Evolutionary conservation across 768 basidiomycete species (phyloP), one percentile per base, ranked within the genome.

Genomic region (Leccinum boreale): DNA sequence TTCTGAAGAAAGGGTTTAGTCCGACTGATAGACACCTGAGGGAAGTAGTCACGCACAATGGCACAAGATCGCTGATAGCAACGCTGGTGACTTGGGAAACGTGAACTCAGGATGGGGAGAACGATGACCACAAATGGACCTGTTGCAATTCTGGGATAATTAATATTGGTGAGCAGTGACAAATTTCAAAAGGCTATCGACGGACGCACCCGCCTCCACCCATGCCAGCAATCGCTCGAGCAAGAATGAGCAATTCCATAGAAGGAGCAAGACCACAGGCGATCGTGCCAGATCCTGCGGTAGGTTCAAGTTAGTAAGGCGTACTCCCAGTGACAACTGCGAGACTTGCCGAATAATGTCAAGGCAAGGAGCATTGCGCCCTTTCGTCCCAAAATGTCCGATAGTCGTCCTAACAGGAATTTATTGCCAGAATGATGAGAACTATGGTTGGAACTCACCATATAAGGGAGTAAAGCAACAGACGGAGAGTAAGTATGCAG

Each of bases 231-330:
- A 44, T 44, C 9, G 42, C 42, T 21, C 42, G 42, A 9, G 17
- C 7, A 21, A 44, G 8, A 10, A 44, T 44, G 42, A 44, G 42
- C n/a, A 11, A 11, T 44, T 44, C n/a, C 42, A 44, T 19, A n/a
- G 42, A 44, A 44, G 42, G 17, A 44, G 42, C n/a, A 19, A 44
- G 19, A 44, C 42, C 42, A 44, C 42, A 44, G 10, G 42, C 7
- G 3, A 44, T 44, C n/a, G 42, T 44, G 5, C 42, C 42, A 19
- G 42, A 44, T 3, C 42, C 42, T 44, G 9, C 42, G 5, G 19
- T 44, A 90, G 83, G 50, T 28, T 28, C 9, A 44, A 19, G 19
- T 44, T 10, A 44, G 42, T 10, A 19, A 19, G 33, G 33, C 5
- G 3, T 19, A 19, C 19, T 44, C 8, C 31, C 10, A 19, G n/a